Base-by-base conservation (phyloP, 2,329 filamentous ascomycete genomes). In the Neopestalotiopsis rosae region DNA sequence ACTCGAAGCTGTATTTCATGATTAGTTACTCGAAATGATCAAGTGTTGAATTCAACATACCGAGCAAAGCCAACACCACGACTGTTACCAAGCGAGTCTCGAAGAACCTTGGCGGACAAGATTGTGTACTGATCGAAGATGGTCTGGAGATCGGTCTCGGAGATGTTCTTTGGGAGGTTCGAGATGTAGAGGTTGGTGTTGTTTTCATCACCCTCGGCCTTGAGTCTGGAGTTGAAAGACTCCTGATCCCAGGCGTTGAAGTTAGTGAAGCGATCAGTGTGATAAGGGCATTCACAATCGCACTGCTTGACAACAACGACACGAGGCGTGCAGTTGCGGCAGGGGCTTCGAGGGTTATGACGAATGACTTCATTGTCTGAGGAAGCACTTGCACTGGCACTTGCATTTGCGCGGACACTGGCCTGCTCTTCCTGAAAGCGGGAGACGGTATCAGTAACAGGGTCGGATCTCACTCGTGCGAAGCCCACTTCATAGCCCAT, bases 101-200 rank as follows among this genome's bases (percentile, higher is more conserved):
- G 94, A 72, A 98, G 92, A 75, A 99, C 97, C 83, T 97, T 95
- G 86, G 94, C 95, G 2, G 95, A 98, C 78, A 96, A 89, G 72
- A 98, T 95, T 76, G 91, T 91, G 82, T 92, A 94, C 67, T 92
- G 92, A 69, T 88, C 86, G 83, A 93, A 97, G 79, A 94, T 94
- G 72, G 89, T 90, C 77, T 90, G 91, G 74, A 94, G 88, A 81
- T 94, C 92, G 75, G 94, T 91, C 85, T 99, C 97, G 66, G 93
- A 97, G 87, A 97, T 90, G 71, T 91, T 90, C 82, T 95, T 95
- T 45, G 96, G 96, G 59, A 99, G 88, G 81, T 98, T 99, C 34
- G 97, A 99, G 71, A 98, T 95, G 81, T 99, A 99, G 72, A 99
- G 89, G 79, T 99, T 99, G 72, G 96, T 98, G 61, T 97, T 98